Base-by-base conservation (phyloP, 257 asterid genomes). In the Capsicum baccatum region DNA sequence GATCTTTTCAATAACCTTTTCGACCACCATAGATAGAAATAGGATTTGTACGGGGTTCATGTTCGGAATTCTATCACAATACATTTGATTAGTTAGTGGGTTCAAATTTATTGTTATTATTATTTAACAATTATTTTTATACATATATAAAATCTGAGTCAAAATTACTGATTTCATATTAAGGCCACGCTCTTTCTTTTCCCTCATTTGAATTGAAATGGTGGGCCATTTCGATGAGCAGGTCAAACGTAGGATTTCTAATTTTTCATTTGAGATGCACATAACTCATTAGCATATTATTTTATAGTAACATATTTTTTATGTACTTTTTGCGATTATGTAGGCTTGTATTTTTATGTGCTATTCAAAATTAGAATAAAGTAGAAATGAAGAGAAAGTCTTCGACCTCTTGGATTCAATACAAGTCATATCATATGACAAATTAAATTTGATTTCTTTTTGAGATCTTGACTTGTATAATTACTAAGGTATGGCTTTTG, bases 1-100 rank as follows among this genome's bases (percentile, higher is more conserved):
- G 96, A 94, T 78, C 94, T 94, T 57, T 91, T 91, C 87, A 91
- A 87, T 59, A 85, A 88, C 84, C 83, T 94, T 73, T 94, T 93
- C 85, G 99, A 92, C 86, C 63, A 52, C 13, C 9, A 26, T 14
- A 52, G 19, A 52, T 47, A 76, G 8, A 76, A 52, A 8, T 33
- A 76, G 8, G 15, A 35, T 69, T 69, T 39, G 33, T 37, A 37
- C 21, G 8, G 0, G 0, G 11, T 35, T 67, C 1, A 10, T 3
- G 26, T 14, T 68, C 0, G 2, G 0, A 37, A 68, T 68, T 68
- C 21, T 68, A 37, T 39, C 26, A 0, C 5, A 35, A 0, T 13
- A 6, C 2, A 66, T 66, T 66, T 68, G 21, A 68, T 37, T 39
- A 39, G 44, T 67, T 9, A 15, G 9, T 39, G 1, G 5, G 5